phyloP scores from a whole-genome alignment of 1,139 yeast genomes.

The Candida neerlandica region DNA sequence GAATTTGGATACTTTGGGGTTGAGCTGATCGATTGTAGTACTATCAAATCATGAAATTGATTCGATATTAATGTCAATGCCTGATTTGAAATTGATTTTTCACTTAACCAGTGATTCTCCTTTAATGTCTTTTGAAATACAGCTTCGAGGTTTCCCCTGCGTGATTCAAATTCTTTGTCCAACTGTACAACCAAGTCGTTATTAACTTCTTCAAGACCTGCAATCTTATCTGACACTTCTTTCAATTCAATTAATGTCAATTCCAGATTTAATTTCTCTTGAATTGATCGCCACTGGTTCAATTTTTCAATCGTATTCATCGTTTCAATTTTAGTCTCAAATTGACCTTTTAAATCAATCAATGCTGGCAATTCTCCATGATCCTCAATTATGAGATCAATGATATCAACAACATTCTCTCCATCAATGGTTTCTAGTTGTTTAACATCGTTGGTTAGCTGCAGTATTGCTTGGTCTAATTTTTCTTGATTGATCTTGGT shows the following conservation, averaged over 20 bases:
- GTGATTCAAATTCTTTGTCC: conserved; percentile 1
- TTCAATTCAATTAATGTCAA: conserved; percentile 9
- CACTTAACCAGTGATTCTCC: conserved; percentile 21
- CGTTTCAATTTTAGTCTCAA: conserved; percentile 8
- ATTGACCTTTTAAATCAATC: conserved; percentile 14
- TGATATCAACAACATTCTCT: conserved; percentile 15
- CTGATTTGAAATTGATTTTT: conserved; percentile 9
- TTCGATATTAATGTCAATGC: conserved; percentile 16
- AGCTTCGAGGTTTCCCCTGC: conserved; percentile 8
- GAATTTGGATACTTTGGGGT: conserved; percentile 45
- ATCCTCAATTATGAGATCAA: conserved; percentile 20
- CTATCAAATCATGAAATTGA: conserved; percentile 26
- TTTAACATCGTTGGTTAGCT: conserved; percentile 6
- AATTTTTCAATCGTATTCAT: conserved; percentile 3
- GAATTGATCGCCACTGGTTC: conserved; percentile 5
- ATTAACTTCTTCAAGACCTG: not conserved
- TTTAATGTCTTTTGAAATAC: conserved; percentile 12
- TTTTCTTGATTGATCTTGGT: conserved; percentile 10
- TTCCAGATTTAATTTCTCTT: conserved; percentile 5
- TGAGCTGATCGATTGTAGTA: conserved; percentile 38
- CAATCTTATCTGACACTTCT: conserved; percentile 7
- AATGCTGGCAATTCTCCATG: conserved; percentile 19
- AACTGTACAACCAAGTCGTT: conserved; percentile 2
- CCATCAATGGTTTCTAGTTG: conserved; percentile 9
- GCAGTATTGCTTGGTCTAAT: conserved; percentile 10